Conservation (phyloP, 768 basidiomycete species). For the Boletus huronensis region DNA sequence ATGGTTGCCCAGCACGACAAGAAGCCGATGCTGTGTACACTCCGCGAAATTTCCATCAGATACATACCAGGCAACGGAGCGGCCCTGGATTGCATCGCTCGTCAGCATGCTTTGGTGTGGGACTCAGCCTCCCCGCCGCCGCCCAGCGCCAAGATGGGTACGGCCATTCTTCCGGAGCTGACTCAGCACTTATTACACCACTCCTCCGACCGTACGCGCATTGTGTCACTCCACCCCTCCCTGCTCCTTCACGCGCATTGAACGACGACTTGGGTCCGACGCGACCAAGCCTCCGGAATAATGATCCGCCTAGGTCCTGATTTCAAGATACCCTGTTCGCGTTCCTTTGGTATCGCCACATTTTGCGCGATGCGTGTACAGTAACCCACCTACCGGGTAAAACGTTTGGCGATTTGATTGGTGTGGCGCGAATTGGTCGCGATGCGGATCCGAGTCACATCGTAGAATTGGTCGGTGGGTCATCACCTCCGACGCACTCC, state of each 20-base stretch:
- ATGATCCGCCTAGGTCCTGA: too few relatives aligned
- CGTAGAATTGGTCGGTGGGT: background rate
- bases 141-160: too few relatives aligned
- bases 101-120: background rate
- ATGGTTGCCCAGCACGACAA: background rate
- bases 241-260: too few relatives aligned
- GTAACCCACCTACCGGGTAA: background rate
- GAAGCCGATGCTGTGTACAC: background rate
- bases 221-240: too few relatives aligned
- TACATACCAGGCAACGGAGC: background rate
- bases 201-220: too few relatives aligned
- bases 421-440: background rate
- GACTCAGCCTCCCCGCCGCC: background rate
- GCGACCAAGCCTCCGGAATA: too few relatives aligned
- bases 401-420: background rate
- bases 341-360: too few relatives aligned
- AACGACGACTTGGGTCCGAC: too few relatives aligned
- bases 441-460: too few relatives aligned
- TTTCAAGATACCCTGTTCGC: too few relatives aligned
- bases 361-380: too few relatives aligned
- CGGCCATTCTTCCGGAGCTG: background rate
- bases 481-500: background rate
- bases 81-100: background rate
- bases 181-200: background rate
- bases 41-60: background rate